Evolutionary conservation across 495 filamentous ascomycete genomes (phyloP), one percentile per base, ranked within the genome.

Genomic region (Bryoglossum gracile): DNA sequence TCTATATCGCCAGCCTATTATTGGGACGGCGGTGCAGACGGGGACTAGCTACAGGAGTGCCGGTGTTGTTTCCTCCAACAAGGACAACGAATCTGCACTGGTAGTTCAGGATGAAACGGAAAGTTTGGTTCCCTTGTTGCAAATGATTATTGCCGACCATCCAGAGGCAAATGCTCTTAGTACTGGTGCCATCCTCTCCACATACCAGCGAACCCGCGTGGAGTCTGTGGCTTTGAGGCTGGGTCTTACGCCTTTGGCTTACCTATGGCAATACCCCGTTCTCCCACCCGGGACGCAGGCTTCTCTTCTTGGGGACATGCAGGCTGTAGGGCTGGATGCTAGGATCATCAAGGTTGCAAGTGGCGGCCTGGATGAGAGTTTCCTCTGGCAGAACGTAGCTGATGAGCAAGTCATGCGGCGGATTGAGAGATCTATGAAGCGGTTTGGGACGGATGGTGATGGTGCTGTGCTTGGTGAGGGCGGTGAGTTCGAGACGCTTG

Each of bases 401-500:
- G 77, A 74, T 54, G 51, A 64, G 1, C 55, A 40, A 22, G 67
- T 76, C 6, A 69, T 82, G 52, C 65, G 60, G 37, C 70, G 71
- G 42, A 57, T 95, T 23, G 69, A 70, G 28, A 76, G 69, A 51
- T 75, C 75, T 3, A 82, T 92, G 74, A 67, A 66, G 43, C 73
- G 82, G 46, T 96, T 91, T 74, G 76, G 76, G 6, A 69, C 69
- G 23, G 70, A 77, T 57, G 74, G 66, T 38, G 73, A 64, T 35
- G 87, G 86, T 0, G 84, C 86, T 9, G 76, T 91, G 16, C 63
- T 96, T 17, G 92, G 94, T 0, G 92, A 97, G 60, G 92, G 92
- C 2, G 92, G 94, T 3, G 92, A 98, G 71, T 98, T 91, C 68
- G 92, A 98, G 73, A 97, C 88, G 17, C 66, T 98, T 18, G 87